Conservation (phyloP, 2,329 filamentous ascomycete genomes). For the Tolypocladium ophioglossoides region DNA sequence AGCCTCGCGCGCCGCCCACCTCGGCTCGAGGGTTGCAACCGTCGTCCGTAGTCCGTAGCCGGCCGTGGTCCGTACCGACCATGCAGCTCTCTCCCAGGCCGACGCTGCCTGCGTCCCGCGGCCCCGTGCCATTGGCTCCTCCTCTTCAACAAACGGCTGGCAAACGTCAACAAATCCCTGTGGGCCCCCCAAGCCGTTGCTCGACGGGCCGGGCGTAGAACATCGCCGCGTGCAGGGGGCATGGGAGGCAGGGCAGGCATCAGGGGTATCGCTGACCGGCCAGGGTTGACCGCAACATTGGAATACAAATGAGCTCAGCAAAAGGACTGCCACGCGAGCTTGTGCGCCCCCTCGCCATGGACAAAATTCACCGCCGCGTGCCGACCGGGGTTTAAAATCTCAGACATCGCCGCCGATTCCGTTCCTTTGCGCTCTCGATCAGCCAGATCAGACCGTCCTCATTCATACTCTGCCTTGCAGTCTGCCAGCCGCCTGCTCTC, state of each 20-base stretch:
- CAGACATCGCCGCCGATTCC: constrained; percentile 7
- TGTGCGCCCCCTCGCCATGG: constrained; percentile 1
- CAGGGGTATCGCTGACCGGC: constrained; percentile 3
- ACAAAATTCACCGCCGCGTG: constrained; percentile 1
- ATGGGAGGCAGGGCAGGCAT: background rate
- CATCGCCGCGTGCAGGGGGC: background rate
- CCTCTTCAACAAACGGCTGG: background rate
- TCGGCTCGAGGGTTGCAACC: background rate
- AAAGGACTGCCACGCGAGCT: constrained; percentile 10
- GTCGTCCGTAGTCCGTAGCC: too few species aligned
- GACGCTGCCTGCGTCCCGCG: background rate
- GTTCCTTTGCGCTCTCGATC: background rate
- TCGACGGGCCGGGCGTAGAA: background rate
- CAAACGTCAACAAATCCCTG: background rate
- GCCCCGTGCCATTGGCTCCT: background rate
- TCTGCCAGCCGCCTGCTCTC: background rate
- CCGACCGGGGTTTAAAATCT: constrained; percentile 8
- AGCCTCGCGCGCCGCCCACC: background rate
- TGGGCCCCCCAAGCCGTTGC: background rate
- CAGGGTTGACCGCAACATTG: constrained; percentile 1
- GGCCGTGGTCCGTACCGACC: background rate
- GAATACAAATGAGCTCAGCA: constrained; percentile 2
- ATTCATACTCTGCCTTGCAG: background rate
- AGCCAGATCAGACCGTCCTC: background rate
- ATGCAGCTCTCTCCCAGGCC: background rate